Evolutionary conservation across 1,139 yeast genomes (phyloP).

Genomic region (Wickerhamomyces sp.): DNA sequence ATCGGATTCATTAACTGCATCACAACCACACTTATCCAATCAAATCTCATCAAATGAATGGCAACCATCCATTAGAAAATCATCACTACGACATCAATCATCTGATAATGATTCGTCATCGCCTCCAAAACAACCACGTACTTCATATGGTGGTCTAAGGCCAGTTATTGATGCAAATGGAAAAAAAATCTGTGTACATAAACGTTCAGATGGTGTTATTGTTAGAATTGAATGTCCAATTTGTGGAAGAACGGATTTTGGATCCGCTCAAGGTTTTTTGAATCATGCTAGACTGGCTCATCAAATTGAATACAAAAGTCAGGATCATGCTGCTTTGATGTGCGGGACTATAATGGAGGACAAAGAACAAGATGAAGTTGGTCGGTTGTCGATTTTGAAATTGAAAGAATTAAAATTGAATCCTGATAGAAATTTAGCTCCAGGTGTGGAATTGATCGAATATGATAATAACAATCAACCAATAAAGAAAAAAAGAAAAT

Average conservation of each 20-base stretch:
- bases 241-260: constrained; percentile 65
- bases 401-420: constrained; percentile 35
- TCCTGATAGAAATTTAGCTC: constrained; percentile 29
- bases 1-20: constrained; percentile 29
- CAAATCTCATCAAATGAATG: not conserved
- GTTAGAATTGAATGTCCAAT: constrained; percentile 65
- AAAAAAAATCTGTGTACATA: constrained; percentile 47
- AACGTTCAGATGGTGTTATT: constrained; percentile 59
- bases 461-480: constrained; percentile 20
- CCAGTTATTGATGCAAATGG: constrained; percentile 30
- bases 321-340: constrained; percentile 67
- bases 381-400: constrained; percentile 40
- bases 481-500: not conserved
- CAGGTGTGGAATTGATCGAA: constrained; percentile 19
- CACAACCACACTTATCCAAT: constrained; percentile 4
- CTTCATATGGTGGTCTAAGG: constrained; percentile 28
- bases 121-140: constrained; percentile 26
- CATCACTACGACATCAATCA: constrained; percentile 2
- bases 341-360: constrained; percentile 61
- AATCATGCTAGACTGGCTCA: constrained; percentile 77
- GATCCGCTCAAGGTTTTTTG: constrained; percentile 75
- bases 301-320: constrained; percentile 64
- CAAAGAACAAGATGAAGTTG: constrained; percentile 56
- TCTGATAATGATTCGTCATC: constrained; percentile 4
- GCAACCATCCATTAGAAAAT: constrained; percentile 1